Percentiles rank a stretch among this genome's conserved stretches.
phyloP scores from a whole-genome alignment of 2,329 filamentous ascomycete genomes.

The Pleurostoma richardsiae region DNA sequence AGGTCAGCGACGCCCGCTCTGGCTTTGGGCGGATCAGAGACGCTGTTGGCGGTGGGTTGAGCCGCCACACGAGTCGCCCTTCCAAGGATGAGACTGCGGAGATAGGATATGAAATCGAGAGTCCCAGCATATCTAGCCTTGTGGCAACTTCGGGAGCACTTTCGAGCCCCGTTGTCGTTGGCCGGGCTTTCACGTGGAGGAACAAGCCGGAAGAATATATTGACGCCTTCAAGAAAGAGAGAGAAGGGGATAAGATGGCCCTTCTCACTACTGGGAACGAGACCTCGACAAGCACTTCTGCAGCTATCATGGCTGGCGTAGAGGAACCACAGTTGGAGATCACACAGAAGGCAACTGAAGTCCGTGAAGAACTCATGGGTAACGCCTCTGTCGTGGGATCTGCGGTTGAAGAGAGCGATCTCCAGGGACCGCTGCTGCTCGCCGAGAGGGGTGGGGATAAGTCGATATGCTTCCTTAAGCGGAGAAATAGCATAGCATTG shows the following conservation, averaged over 20 bases:
- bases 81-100: conserved; percentile 52
- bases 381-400: conserved; percentile 55
- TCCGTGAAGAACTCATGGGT: conserved; percentile 34
- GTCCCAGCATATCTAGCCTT: conserved; percentile 27
- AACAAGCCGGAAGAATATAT: conserved; percentile 58
- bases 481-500: conserved; percentile 54
- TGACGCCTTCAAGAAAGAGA: conserved; percentile 30
- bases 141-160: conserved; percentile 26
- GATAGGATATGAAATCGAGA: conserved; percentile 17
- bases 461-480: conserved; percentile 46
- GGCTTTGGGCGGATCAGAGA: conserved; percentile 84
- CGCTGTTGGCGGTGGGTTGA: conserved; percentile 62
- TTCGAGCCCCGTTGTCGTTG: conserved; percentile 34
- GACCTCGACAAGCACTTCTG: conserved; percentile 5
- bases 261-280: conserved; percentile 9
- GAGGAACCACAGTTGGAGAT: conserved; percentile 14
- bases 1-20: conserved; percentile 74
- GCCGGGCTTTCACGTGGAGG: conserved; percentile 58
- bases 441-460: conserved; percentile 39
- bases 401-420: conserved; percentile 52
- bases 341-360: conserved; percentile 26
- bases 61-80: conserved; percentile 47
- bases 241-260: conserved; percentile 15
- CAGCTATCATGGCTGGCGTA: conserved; percentile 3
- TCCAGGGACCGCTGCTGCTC: conserved; percentile 47